Conservation (phyloP, 176 grass and related monocot genomes). For the Oryza meyeriana region DNA sequence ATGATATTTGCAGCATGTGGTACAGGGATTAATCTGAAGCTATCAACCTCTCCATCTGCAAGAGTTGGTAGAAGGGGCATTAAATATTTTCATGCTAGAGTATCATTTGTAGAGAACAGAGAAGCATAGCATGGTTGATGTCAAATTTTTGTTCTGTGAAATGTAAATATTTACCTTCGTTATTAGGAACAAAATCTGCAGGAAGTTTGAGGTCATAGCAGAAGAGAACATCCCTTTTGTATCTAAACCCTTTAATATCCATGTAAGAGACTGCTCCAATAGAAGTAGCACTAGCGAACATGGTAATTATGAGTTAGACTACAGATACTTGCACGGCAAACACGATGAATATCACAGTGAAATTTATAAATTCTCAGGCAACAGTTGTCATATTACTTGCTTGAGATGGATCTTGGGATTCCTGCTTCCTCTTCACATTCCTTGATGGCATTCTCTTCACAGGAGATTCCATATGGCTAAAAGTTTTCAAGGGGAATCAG, state of each 20-base stretch:
- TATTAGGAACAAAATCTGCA: slow-evolving; percentile 71
- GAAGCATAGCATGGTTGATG: background rate
- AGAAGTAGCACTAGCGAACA: slow-evolving; percentile 56
- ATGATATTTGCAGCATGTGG: slow-evolving; percentile 70
- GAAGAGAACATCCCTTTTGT: slow-evolving; percentile 95
- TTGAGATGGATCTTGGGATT: slow-evolving; percentile 78
- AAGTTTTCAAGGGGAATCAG: slow-evolving; percentile 6
- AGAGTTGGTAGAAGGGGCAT: background rate
- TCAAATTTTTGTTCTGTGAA: background rate
- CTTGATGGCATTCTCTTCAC: slow-evolving; percentile 83
- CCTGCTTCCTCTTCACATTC: slow-evolving; percentile 98
- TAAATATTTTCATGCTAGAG: background rate
- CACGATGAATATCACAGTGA: background rate
- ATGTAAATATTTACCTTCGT: slow-evolving; percentile 55
- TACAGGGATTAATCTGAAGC: slow-evolving; percentile 74
- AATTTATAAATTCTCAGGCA: background rate
- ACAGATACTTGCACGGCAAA: background rate
- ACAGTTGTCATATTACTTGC: slow-evolving; percentile 47
- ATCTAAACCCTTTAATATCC: slow-evolving; percentile 81
- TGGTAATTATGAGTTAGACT: background rate
- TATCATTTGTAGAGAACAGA: slow-evolving; percentile 5
- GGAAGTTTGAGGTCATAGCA: slow-evolving; percentile 90
- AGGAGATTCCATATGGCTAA: slow-evolving; percentile 85
- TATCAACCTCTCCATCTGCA: slow-evolving; percentile 90
- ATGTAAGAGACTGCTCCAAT: slow-evolving; percentile 76